phyloP scores from a whole-genome alignment of 129 eudicot species.

The Flaveria linearis region DNA sequence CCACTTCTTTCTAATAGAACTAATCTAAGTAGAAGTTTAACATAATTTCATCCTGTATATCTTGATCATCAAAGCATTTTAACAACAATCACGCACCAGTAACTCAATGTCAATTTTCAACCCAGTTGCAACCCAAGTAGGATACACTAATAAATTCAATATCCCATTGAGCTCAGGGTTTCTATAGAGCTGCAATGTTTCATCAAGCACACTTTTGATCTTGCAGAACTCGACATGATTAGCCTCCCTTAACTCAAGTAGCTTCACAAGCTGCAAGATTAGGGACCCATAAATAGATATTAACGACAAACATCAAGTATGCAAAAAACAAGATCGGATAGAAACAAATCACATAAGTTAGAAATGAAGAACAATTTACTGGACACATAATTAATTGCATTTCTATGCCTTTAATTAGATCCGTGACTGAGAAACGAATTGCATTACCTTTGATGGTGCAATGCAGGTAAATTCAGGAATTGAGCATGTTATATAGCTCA shows the following conservation, averaged over 20 bases:
- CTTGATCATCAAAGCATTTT: constrained; percentile 13
- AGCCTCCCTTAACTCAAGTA: constrained; percentile 93
- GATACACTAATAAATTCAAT: constrained; percentile 68
- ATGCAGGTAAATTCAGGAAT: constrained; percentile 95
- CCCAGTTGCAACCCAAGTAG: constrained; percentile 97
- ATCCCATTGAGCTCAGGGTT: constrained; percentile 71
- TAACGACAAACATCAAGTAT: background rate
- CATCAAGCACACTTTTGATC: constrained; percentile 81
- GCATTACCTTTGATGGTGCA: constrained; percentile 82
- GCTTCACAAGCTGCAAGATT: constrained; percentile 83
- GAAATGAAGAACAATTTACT: background rate
- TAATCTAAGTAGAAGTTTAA: constrained; percentile 2
- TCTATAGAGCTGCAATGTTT: constrained; percentile 58
- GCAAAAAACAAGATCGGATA: background rate
- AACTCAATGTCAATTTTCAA: constrained; percentile 64
- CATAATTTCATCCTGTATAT: constrained; percentile 9
- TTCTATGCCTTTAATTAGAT: constrained; percentile 16
- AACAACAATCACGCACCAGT: constrained; percentile 52
- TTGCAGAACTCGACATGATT: constrained; percentile 96
- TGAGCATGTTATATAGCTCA: constrained; percentile 81
- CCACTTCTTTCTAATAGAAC: constrained; percentile 1
- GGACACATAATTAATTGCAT: constrained; percentile 11
- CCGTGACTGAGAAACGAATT: background rate
- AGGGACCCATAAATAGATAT: background rate
- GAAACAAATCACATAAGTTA: constrained; percentile 4